Evolutionary conservation across 2,329 filamentous ascomycete species (phyloP), one percentile per base, ranked within the genome.

Genomic region (Nemania sp.): DNA sequence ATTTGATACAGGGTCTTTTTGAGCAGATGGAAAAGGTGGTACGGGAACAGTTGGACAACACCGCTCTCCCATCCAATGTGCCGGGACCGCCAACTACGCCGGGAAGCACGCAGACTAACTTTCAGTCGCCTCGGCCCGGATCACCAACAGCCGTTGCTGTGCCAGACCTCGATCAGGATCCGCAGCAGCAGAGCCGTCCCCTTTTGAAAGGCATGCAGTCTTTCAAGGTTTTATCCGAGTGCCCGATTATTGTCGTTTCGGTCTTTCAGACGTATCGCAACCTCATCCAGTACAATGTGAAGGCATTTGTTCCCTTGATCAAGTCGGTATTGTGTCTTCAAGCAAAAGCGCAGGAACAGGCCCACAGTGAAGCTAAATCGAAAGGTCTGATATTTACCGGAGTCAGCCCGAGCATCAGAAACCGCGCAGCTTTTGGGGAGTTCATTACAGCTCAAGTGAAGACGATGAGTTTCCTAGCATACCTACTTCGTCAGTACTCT

Each of bases 371-470:
- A 69, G 95, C 95, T 12, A 87, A 87, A 43, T 86, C 87, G 0
- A 89, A 87, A 69, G 89, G 89, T 15, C 90, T 88, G 35, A 90
- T 96, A 13, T 97, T 98, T 72, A 95, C 92, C 0, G 94, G 95
- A 1, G 91, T 99, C 54, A 96, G 92, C 77, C 90, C 90, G 49
- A 90, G 92, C 59, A 97, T 99, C 72, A 94, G 92, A 77, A 97
- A 98, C 69, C 84, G 93, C 59, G 90, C 90, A 12, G 94, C 93
- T 0, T 99, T 98, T 78, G 95, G 94, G 37, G 96, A 99, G 70
- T 96, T 98, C 67, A 96, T 99, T 66, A 98, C 92, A 0, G 92
- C 94, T 1, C 96, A 99, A 75, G 95, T 99, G 15, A 98, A 99
- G 80, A 98, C 94, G 0, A 98, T 99, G 94, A 98, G 93, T 71